These are phyloP conservation scores for Buddleja alternifolia DNA, from an alignment of 257 asterid species.

Conservation along the genomic window DNA sequence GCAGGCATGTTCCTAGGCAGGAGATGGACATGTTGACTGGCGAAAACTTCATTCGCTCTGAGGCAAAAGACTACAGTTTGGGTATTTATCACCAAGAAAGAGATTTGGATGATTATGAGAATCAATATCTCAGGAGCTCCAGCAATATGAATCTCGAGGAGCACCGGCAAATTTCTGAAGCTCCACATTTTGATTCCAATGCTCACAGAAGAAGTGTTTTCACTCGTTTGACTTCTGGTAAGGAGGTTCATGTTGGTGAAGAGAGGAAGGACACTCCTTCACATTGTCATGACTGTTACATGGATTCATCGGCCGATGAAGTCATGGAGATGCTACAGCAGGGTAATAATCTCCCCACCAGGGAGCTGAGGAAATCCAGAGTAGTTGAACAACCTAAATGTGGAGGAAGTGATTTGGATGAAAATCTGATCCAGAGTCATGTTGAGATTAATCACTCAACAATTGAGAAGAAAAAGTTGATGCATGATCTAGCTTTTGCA, in stretches of 20 bases:
- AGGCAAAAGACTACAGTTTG: constrained; percentile 20
- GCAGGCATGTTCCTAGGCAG: constrained; percentile 34
- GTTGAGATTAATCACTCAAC: constrained; percentile 26
- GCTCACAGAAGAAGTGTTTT: constrained; percentile 63
- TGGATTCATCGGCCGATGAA: constrained; percentile 67
- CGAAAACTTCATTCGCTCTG: constrained; percentile 27
- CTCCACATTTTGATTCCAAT: constrained; percentile 35
- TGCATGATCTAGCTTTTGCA: constrained; percentile 22
- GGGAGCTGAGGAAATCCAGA: constrained; percentile 34
- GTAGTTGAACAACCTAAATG: constrained; percentile 30
- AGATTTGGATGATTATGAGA: constrained; percentile 37
- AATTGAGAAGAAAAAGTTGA: constrained; percentile 31
- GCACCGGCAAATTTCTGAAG: constrained; percentile 33
- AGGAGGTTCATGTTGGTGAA: constrained; percentile 21
- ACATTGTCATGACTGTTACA: constrained; percentile 30
- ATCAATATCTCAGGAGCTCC: constrained; percentile 14
- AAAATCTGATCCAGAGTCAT: constrained; percentile 31
- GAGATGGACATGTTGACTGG: constrained; percentile 33
- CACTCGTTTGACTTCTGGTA: constrained; percentile 51
- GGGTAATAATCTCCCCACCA: constrained; percentile 33
- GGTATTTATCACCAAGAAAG: constrained; percentile 34
- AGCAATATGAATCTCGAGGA: constrained; percentile 29
- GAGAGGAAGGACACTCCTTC: constrained; percentile 28
- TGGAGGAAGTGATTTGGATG: constrained; percentile 29
- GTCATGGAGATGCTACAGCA: constrained; percentile 56